These are phyloP conservation scores for Ilyonectria destructans DNA, from an alignment of 2,329 filamentous ascomycete genomes.

Conservation along the genomic window DNA sequence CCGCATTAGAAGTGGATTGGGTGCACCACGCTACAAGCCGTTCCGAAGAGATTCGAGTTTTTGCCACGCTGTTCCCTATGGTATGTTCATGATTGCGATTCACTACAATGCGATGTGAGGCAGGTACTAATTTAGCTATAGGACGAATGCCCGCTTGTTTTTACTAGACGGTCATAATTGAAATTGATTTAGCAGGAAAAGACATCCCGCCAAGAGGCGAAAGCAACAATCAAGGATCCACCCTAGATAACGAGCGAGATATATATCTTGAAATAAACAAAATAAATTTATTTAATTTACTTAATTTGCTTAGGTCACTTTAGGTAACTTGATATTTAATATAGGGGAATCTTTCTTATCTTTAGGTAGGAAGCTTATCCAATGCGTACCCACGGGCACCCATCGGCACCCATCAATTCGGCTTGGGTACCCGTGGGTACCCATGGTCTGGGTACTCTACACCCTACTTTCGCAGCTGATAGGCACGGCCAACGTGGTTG, in stretches of 20 bases:
- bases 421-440: too few relatives aligned
- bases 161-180: constrained; percentile 49
- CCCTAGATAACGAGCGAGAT: too few relatives aligned
- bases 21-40: constrained; percentile 63
- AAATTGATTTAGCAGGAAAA: not conserved
- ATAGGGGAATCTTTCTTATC: too few relatives aligned
- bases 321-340: too few relatives aligned
- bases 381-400: too few relatives aligned
- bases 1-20: constrained; percentile 66
- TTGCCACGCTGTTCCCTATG: constrained; percentile 66
- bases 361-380: too few relatives aligned
- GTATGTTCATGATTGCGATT: constrained; percentile 51
- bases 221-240: not conserved
- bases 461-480: constrained; percentile 65
- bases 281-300: not conserved
- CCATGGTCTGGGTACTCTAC: too few relatives aligned
- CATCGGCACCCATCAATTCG: too few relatives aligned
- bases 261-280: not conserved
- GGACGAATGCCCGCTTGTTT: constrained; percentile 57
- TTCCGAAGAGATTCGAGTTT: constrained; percentile 67
- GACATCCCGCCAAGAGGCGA: not conserved
- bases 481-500: constrained; percentile 55
- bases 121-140: constrained; percentile 32
- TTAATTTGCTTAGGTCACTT: too few relatives aligned
- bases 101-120: accelerated